Base-by-base conservation (phyloP, 2,329 filamentous ascomycete genomes). In the Fusarium tupiense region DNA sequence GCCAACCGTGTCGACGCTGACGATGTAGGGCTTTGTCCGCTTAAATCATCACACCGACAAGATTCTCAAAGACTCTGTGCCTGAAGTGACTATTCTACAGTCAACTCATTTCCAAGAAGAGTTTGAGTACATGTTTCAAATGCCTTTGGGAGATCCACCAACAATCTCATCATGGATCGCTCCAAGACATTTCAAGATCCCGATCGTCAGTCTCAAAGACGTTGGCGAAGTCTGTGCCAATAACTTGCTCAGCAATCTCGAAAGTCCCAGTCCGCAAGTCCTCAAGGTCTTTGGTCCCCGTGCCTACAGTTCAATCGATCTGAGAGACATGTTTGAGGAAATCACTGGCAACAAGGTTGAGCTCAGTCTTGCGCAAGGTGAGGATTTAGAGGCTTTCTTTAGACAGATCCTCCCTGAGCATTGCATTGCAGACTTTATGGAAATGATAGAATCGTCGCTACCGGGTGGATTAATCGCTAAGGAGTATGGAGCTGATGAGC, bases 201-300 rank as follows among this genome's bases (percentile, higher is more conserved):
- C 80, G 9, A 81, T 81, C 76, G 80, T 81, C 3, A 79, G 79
- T 38, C 69, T 82, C 10, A 61, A 52, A 35, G 81, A 82, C 22
- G 66, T 82, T 14, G 79, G 77, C 14, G 66, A 68, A 14, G 60
- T 53, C 14, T 81, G 78, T 33, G 77, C 76, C 8, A 61, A 68
- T 20, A 56, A 67, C 2, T 71, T 79, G 1, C 74, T 81, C 29
- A 69, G 63, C 2, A 41, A 69, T 7, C 49, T 70, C 1, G 56
- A 54, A 5, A 52, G 44, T 7, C 13, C 64, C 12, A 62, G 56
- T 52, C 40, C 73, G 0, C 63, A 73, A 37, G 60, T 31, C 26
- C 64, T 81, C 24, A 71, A 80, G 11, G 24, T 82, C 3, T 77
- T 76, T 31, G 81, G 81, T 0, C 81, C 81, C 7, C 71, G 68